These are phyloP conservation scores for Coemansia sp. DNA, from an alignment of 192 early-diverging fungal species.

Conservation along the genomic window DNA sequence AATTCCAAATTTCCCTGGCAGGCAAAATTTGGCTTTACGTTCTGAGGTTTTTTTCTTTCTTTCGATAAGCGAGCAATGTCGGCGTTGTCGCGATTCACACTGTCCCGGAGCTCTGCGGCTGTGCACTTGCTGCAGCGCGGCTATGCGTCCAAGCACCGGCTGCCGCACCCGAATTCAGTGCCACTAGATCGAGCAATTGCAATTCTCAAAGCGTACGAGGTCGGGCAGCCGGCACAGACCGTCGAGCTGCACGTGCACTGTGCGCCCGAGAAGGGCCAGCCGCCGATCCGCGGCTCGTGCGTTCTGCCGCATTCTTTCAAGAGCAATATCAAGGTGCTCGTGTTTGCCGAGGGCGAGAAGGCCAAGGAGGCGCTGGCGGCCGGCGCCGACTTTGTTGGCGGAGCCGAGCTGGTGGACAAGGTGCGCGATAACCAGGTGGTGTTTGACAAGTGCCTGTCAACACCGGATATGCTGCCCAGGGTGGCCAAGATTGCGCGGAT, in stretches of 20 bases:
- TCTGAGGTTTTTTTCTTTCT: not conserved
- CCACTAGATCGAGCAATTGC: slow-evolving; percentile 49
- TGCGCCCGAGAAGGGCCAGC: slow-evolving; percentile 67
- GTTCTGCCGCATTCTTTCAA: slow-evolving; percentile 65
- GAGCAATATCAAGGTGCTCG: slow-evolving; percentile 56
- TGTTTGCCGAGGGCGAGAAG: slow-evolving; percentile 82
- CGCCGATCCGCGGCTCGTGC: slow-evolving; percentile 78
- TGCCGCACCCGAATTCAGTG: slow-evolving; percentile 50
- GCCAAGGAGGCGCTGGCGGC: slow-evolving; percentile 77
- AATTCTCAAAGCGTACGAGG: slow-evolving; percentile 62
- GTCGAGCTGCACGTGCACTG: slow-evolving; percentile 69
- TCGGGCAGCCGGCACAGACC: slow-evolving; percentile 59
- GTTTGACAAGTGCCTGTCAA: slow-evolving; percentile 85
- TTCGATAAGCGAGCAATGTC: slow-evolving; percentile 1
- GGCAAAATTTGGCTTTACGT: not conserved
- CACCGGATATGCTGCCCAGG: slow-evolving; percentile 81
- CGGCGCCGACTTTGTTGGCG: slow-evolving; percentile 83
- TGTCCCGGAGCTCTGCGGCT: not conserved
- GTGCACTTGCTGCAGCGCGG: not conserved
- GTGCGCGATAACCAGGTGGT: slow-evolving; percentile 59
- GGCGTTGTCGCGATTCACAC: slow-evolving; percentile 4
- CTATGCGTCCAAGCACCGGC: slow-evolving; percentile 19
- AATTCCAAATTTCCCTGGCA: too few relatives aligned
- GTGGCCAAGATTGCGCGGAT: slow-evolving; percentile 85
- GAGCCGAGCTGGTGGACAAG: slow-evolving; percentile 75